A percentile compares a stretch with the other conserved stretches of the same genome.
Conservation (phyloP, 2,329 filamentous ascomycete species). For the Penicillium sp. region DNA sequence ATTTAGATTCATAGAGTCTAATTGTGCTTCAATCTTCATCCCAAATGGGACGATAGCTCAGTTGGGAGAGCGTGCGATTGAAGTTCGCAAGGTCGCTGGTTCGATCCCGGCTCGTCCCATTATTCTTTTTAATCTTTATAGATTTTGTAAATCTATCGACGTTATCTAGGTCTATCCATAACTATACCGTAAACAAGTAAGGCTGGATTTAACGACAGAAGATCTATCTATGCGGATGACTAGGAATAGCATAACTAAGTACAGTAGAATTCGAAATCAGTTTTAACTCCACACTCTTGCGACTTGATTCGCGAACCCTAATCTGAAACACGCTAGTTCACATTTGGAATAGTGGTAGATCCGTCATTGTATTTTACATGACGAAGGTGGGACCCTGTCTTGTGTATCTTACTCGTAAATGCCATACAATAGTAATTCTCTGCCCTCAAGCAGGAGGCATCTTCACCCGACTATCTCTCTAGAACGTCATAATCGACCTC, state of each 20-base stretch:
- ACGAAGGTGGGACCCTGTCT: not conserved
- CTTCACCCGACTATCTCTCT: not conserved
- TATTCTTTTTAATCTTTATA: too few species aligned
- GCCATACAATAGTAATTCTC: not conserved
- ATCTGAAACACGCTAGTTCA: conserved; percentile 2
- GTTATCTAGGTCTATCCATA: too few species aligned
- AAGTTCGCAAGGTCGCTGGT: conserved; percentile 1
- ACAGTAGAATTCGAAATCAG: not conserved
- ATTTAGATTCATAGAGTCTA: too few species aligned
- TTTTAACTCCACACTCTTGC: conserved; percentile 4
- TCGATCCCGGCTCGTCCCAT: not conserved
- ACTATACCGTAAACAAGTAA: too few species aligned
- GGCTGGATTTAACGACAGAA: too few species aligned
- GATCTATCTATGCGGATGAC: too few species aligned
- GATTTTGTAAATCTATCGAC: too few species aligned
- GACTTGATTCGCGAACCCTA: conserved; percentile 1
- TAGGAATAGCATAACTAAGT: too few species aligned
- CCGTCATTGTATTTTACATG: conserved; percentile 7
- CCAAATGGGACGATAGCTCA: not conserved
- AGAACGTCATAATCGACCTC: not conserved
- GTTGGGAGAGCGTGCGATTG: not conserved
- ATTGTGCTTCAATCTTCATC: not conserved
- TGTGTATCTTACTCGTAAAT: not conserved
- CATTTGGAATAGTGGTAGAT: not conserved
- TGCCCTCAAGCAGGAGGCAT: not conserved